Percentiles rank a stretch among this genome's conserved stretches.
phyloP scores from a whole-genome alignment of 768 basidiomycete genomes.

The Tricholoma terreum region DNA sequence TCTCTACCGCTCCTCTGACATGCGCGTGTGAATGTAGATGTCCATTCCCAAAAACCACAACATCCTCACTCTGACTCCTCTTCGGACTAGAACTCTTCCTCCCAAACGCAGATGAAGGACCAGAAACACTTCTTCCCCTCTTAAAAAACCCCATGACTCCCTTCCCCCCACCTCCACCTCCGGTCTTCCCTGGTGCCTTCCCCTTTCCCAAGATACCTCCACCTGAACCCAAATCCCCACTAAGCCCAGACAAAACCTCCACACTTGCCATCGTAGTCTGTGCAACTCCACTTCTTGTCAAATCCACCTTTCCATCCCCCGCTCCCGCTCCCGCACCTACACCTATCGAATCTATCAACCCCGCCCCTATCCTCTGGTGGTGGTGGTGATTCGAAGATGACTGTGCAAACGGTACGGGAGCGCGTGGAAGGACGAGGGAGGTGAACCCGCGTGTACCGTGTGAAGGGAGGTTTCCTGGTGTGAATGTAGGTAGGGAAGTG shows the following conservation, averaged over 20 bases:
- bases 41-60: slow-evolving; percentile 1
- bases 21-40: neutral
- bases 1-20: neutral
- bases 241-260: slow-evolving; percentile 65
- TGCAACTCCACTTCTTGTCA: slow-evolving; percentile 73
- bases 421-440: slow-evolving; percentile 50
- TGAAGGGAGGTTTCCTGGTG: slow-evolving; percentile 39
- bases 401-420: slow-evolving; percentile 34
- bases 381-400: slow-evolving; percentile 15
- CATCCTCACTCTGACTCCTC: slow-evolving; percentile 17
- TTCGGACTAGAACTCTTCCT: neutral
- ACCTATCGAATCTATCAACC: slow-evolving; percentile 13
- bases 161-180: slow-evolving; percentile 7
- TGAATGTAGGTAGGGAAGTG: slow-evolving; percentile 22
- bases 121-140: slow-evolving; percentile 10
- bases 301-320: slow-evolving; percentile 56
- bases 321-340: slow-evolving; percentile 23
- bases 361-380: slow-evolving; percentile 11
- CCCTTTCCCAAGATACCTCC: neutral
- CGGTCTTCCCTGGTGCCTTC: neutral
- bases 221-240: slow-evolving; percentile 13
- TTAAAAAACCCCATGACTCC: slow-evolving; percentile 18
- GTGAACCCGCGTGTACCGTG: slow-evolving; percentile 60
- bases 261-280: slow-evolving; percentile 89
- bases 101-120: slow-evolving; percentile 11